phyloP scores from a whole-genome alignment of 2,329 filamentous ascomycete species.

The Aspergillus sp. region DNA sequence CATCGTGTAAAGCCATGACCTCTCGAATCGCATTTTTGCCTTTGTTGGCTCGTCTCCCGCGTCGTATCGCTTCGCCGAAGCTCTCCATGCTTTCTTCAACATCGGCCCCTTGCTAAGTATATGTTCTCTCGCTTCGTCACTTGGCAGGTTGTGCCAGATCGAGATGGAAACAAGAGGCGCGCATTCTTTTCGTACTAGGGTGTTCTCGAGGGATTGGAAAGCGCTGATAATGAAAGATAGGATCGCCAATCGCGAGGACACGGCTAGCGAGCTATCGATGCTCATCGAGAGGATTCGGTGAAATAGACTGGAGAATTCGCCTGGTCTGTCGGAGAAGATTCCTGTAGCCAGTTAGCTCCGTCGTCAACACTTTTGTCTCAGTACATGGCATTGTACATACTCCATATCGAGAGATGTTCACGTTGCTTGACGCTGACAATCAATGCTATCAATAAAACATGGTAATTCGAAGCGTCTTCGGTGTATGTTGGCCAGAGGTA shows the following conservation, averaged over 20 bases:
- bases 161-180: constrained; percentile 90
- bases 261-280: constrained; percentile 61
- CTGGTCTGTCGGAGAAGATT: constrained; percentile 67
- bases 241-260: constrained; percentile 69
- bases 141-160: constrained; percentile 89
- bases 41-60: constrained; percentile 73
- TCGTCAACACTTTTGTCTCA: not conserved
- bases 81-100: constrained; percentile 84
- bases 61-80: constrained; percentile 77
- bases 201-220: constrained; percentile 88
- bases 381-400: constrained; percentile 40
- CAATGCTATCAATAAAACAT: constrained; percentile 78
- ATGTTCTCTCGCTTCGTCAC: constrained; percentile 64
- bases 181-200: constrained; percentile 88
- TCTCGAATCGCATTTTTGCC: constrained; percentile 77
- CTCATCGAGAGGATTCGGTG: constrained; percentile 83
- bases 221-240: constrained; percentile 83
- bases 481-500: constrained; percentile 93
- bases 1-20: constrained; percentile 86
- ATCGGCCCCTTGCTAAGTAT: constrained; percentile 67
- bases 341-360: constrained; percentile 43
- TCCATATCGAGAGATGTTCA: constrained; percentile 83
- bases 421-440: constrained; percentile 82
- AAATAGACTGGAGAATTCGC: constrained; percentile 83
- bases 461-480: constrained; percentile 82